Base-by-base conservation (phyloP, 176 grass and related monocot species). In the Musa schizocarpa region DNA sequence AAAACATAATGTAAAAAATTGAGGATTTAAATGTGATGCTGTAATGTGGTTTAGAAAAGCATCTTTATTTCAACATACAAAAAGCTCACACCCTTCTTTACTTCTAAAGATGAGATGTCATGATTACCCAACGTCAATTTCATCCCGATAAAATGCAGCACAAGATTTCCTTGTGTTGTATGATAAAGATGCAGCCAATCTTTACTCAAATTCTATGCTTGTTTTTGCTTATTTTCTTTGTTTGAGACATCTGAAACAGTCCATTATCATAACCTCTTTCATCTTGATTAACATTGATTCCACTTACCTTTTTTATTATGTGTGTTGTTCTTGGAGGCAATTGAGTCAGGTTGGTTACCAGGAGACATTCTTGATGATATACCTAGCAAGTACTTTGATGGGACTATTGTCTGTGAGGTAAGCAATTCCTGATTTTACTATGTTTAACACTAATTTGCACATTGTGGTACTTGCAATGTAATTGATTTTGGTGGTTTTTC, bases 381-480 rank as follows among this genome's bases (percentile, higher is more conserved):
- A 87, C 95, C 95, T 73, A 84, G 88, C 90, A 99, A 99, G 66
- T 99, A 89, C 78, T 84, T 87, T 54, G 78, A 89, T 74, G 95
- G 90, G 21, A 86, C 95, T 52, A 70, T 94, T 80, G 77, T 94
- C 34, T 94, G 88, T 72, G 95, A 99, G 95, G 95, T 92, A 19
- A 72, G 84, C 79, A 81, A 43, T 82, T 75, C 54, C 89, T 81
- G 66, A 2, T 78, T 13, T 5, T 51, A 9, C 11, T 22, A 21
- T 11, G 8, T 25, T 52, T 12, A 50, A 50, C 74, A 43, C 34
- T 43, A 49, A 63, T 78, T 61, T 69, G 34, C 6, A 43, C 34
- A 43, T 68, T 24, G 66, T 75, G 50, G n/a, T 82, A 54, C 69
- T 10, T 29, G 75, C 8, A 14, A 26, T 21, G n/a, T 58, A 27